A percentile compares a stretch with the other conserved stretches of the same genome.
These are phyloP conservation scores for Blastocystis sp. DNA, from an alignment of 352 stramenopile genomes.

Conservation along the genomic window DNA sequence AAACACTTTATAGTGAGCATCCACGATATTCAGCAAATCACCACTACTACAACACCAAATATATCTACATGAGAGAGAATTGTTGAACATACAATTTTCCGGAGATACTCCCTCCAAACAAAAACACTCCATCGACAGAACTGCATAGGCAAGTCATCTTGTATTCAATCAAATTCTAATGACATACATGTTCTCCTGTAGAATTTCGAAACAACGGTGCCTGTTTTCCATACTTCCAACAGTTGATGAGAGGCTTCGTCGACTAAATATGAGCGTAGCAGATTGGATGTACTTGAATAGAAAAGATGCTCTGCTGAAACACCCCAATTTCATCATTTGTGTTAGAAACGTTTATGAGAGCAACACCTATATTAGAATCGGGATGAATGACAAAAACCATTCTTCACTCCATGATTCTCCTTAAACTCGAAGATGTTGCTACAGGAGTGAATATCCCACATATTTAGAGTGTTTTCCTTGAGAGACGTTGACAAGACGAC, in stretches of 20 bases:
- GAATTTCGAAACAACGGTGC: constrained; percentile 42
- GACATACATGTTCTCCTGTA: neutral
- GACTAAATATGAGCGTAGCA: neutral
- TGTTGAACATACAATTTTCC: neutral
- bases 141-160: constrained; percentile 41
- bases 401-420: constrained; percentile 16
- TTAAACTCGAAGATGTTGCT: constrained; percentile 58
- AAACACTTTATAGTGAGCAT: constrained; percentile 29
- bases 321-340: neutral
- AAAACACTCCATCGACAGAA: neutral
- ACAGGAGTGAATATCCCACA: constrained; percentile 51
- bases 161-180: neutral
- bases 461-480: constrained; percentile 39
- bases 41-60: constrained; percentile 26
- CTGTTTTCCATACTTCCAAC: constrained; percentile 40
- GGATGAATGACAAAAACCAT: neutral
- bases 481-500: constrained; percentile 39
- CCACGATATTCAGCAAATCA: neutral
- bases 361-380: neutral
- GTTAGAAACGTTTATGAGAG: neutral
- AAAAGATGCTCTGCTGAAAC: constrained; percentile 29
- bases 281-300: neutral
- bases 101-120: constrained; percentile 26
- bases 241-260: constrained; percentile 17
- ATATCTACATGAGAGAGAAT: neutral